Evolutionary conservation across 345 rosid species (phyloP), one percentile per base, ranked within the genome.

Genomic region (Populus alba): DNA sequence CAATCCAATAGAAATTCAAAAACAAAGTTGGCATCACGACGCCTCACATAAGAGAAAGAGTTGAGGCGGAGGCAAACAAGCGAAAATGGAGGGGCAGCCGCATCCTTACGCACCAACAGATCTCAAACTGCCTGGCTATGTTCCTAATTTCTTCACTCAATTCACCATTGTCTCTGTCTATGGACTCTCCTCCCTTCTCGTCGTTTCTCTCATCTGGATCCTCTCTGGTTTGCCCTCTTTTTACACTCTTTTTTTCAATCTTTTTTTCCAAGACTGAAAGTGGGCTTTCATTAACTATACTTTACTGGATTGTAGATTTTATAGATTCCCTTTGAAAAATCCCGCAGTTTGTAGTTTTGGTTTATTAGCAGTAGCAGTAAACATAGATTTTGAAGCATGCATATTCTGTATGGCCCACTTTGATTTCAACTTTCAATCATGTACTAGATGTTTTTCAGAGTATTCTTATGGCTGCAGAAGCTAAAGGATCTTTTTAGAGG

Each of bases 61-160:
- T 22, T 22, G 20, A 18, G 43, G 25, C 15, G 2, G 62, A 61
- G 66, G 61, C 8, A 41, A 1, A 22, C 22, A 23, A 13, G 29
- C 25, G 49, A 63, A 71, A 74, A 78, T 70, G 75, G 49, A 66
- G 71, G 81, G 22, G 23, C 79, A 59, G 45, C 80, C 83, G 73
- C 97, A 95, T 85, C 97, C 98, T 0, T 95, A 93, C 81, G 82
- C 88, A 63, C 98, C 98, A 9, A 86, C 83, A 79, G 99, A 95
- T 90, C 89, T 93, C 74, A 74, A 86, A 45, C 90, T 95, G 10
- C 86, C 86, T 0, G 98, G 86, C 37, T 93, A 86, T 71, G 92
- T 88, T 7, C 92, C 99, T 3, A 79, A 78, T 12, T 68, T 79
- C 23, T 91, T 95, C 83, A 74, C 96, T 29, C 86, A 87, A 81